Percentiles rank a stretch among this genome's conserved stretches.
These are phyloP conservation scores for Theobroma cacao DNA, from an alignment of 345 rosid genomes.

Conservation along the genomic window DNA sequence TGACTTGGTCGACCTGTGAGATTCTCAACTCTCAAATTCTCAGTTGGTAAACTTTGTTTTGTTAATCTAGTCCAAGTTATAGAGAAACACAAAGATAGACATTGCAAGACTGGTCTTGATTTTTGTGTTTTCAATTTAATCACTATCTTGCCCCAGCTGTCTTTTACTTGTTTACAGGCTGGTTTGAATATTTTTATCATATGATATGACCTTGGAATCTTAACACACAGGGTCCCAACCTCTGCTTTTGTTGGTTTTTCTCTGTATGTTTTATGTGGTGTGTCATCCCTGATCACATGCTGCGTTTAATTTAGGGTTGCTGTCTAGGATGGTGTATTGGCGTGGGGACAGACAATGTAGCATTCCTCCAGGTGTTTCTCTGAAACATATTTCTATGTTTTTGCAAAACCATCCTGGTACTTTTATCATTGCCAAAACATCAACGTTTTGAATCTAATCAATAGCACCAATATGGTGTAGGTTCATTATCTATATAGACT, in stretches of 20 bases:
- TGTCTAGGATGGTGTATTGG: not conserved
- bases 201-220: not conserved
- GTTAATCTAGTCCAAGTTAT: not conserved
- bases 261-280: not conserved
- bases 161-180: not conserved
- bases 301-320: not conserved
- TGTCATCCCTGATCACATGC: not conserved
- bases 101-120: not conserved
- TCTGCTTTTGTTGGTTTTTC: not conserved
- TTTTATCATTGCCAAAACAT: no score
- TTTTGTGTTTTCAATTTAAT: not conserved
- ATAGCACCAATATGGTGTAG: no score
- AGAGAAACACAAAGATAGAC: not conserved
- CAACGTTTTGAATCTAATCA: no score
- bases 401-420: not conserved
- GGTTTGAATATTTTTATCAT: not conserved
- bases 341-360: not conserved
- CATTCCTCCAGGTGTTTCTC: not conserved
- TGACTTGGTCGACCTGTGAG: constrained; percentile 55
- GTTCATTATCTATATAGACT: no score
- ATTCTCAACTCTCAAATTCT: not conserved
- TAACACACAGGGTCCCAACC: not conserved
- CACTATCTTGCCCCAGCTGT: not conserved
- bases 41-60: constrained; percentile 1
- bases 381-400: not conserved